phyloP scores from a whole-genome alignment of 2,329 filamentous ascomycete genomes.

The Monosporascus sp. region DNA sequence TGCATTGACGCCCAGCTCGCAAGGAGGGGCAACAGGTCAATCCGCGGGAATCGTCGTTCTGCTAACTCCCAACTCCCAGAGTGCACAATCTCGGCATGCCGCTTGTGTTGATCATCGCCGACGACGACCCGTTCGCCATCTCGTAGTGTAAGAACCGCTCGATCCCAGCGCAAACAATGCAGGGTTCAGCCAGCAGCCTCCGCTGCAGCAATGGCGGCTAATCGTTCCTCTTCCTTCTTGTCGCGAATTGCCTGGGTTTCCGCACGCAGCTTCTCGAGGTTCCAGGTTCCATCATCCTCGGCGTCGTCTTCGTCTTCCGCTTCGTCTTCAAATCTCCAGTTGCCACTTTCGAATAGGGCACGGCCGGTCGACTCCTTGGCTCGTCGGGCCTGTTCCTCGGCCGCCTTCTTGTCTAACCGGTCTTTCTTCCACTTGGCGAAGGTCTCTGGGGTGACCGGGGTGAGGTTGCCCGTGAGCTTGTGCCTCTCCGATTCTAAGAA shows the following conservation, averaged over 20 bases:
- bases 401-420: slow-evolving; percentile 88
- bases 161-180: not conserved
- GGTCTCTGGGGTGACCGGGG: slow-evolving; percentile 85
- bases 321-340: slow-evolving; percentile 68
- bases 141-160: not conserved
- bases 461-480: slow-evolving; percentile 86
- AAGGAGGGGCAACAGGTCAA: slow-evolving; percentile 11
- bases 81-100: slow-evolving; percentile 1
- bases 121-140: not conserved
- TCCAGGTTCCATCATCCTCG: slow-evolving; percentile 57
- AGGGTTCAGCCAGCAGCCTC: slow-evolving; percentile 8
- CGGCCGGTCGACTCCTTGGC: slow-evolving; percentile 95
- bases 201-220: slow-evolving; percentile 31
- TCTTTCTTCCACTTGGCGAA: slow-evolving; percentile 98
- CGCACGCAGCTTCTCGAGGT: slow-evolving; percentile 72
- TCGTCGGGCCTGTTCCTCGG: slow-evolving; percentile 82
- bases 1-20: slow-evolving; percentile 12
- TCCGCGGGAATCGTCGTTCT: slow-evolving; percentile 1
- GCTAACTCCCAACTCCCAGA: not conserved
- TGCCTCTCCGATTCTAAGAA: slow-evolving; percentile 95
- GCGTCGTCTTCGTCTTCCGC: slow-evolving; percentile 59
- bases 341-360: slow-evolving; percentile 93
- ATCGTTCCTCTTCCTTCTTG: slow-evolving; percentile 71
- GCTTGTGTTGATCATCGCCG: not conserved
- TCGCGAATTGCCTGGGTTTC: slow-evolving; percentile 77